Percentiles rank a stretch among this genome's conserved stretches.
phyloP scores from a whole-genome alignment of 768 basidiomycete species.

The Roridomyces roridus region DNA sequence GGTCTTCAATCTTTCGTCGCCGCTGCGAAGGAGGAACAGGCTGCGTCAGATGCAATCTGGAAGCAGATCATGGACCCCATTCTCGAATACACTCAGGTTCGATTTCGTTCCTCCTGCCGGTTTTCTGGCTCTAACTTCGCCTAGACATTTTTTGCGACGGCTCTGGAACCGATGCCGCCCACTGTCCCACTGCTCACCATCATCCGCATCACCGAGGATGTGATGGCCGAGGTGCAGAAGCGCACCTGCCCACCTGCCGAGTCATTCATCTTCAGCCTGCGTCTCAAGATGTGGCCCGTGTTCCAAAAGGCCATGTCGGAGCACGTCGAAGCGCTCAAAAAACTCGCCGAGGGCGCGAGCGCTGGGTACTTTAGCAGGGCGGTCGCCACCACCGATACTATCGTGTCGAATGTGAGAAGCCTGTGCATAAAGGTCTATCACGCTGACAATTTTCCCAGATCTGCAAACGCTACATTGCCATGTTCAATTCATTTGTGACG shows the following conservation, averaged over 20 bases:
- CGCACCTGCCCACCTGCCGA: conserved; percentile 84
- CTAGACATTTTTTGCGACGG: conserved; percentile 71
- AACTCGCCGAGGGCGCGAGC: conserved; percentile 75
- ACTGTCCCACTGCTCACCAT: conserved; percentile 84
- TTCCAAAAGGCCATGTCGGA: conserved; percentile 91
- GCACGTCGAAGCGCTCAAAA: conserved; percentile 83
- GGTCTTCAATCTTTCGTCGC: conserved; percentile 35
- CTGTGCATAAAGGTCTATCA: background rate
- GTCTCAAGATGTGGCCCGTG: conserved; percentile 90
- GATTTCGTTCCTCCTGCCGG: conserved; percentile 15
- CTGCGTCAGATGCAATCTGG: conserved; percentile 74
- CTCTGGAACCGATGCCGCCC: conserved; percentile 77
- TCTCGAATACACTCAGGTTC: conserved; percentile 81
- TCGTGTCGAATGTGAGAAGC: conserved; percentile 64
- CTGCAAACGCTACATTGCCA: conserved; percentile 73
- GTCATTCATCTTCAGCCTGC: conserved; percentile 78
- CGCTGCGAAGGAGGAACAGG: conserved; percentile 64
- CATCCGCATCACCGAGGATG: conserved; percentile 88
- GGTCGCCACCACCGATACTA: conserved; percentile 67
- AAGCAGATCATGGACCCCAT: conserved; percentile 94
- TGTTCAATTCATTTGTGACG: conserved; percentile 86
- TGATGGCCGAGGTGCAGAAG: conserved; percentile 75
- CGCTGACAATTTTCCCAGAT: conserved; percentile 49
- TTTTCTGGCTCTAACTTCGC: background rate
- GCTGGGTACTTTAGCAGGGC: conserved; percentile 69